phyloP scores from a whole-genome alignment of 2,329 filamentous ascomycete species.

The Aspergillus fructus region DNA sequence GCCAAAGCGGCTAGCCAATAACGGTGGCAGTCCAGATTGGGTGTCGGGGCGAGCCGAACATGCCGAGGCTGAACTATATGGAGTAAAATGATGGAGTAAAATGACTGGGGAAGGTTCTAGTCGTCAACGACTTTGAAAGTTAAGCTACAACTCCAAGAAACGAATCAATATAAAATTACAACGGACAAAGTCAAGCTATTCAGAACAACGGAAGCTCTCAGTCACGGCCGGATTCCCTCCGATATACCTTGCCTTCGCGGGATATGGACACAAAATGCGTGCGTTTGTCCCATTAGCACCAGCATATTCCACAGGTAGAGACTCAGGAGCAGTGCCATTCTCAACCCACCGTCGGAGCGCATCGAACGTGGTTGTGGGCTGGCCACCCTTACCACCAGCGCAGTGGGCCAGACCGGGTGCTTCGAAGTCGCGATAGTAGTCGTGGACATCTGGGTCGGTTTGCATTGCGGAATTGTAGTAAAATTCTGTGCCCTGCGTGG shows the following conservation, averaged over 20 bases:
- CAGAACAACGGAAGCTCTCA: neutral
- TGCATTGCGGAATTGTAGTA: neutral
- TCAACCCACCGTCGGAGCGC: slow-evolving; percentile 16
- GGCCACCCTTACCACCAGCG: slow-evolving; percentile 1
- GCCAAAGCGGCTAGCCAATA: too few relatives aligned
- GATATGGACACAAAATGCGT: neutral
- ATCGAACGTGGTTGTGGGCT: slow-evolving; percentile 12
- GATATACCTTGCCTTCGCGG: neutral
- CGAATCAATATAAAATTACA: too few relatives aligned
- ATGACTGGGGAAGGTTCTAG: too few relatives aligned
- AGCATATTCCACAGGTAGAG: slow-evolving; percentile 6
- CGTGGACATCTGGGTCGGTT: neutral
- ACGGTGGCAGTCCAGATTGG: too few relatives aligned
- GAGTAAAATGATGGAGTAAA: too few relatives aligned
- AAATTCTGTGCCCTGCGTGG: neutral
- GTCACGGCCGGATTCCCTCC: neutral
- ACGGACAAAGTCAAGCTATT: too few relatives aligned
- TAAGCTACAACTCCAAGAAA: too few relatives aligned
- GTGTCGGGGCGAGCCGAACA: too few relatives aligned
- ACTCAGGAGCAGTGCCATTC: slow-evolving; percentile 17
- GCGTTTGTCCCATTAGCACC: neutral
- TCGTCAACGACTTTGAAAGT: too few relatives aligned
- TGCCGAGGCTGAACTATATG: neutral
- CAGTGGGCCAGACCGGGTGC: slow-evolving; percentile 5
- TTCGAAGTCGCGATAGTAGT: slow-evolving; percentile 2